These are phyloP conservation scores for Mycena albidolilacea DNA, from an alignment of 768 basidiomycete genomes.

Conservation along the genomic window DNA sequence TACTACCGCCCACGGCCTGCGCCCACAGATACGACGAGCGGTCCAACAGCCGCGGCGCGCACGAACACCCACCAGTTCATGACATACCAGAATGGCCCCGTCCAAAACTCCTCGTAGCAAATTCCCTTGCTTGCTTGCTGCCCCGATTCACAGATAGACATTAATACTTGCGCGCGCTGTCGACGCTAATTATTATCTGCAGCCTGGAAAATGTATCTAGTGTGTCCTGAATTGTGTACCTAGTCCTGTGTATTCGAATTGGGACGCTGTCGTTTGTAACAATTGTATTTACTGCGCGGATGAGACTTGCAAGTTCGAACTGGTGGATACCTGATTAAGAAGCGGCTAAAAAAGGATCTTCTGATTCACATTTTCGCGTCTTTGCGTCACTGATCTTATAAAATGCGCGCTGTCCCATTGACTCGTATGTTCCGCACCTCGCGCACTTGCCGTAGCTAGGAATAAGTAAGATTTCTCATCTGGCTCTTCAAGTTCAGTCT, in stretches of 20 bases:
- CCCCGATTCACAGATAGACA: not conserved
- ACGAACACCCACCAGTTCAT: slow-evolving; percentile 27
- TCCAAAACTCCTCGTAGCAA: slow-evolving; percentile 16
- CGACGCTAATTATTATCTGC: not conserved
- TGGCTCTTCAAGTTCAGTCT: too few relatives aligned
- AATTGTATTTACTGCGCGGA: not conserved
- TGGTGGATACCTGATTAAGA: not conserved
- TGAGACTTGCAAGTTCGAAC: not conserved
- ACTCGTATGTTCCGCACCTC: too few relatives aligned
- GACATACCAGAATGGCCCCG: slow-evolving; percentile 20
- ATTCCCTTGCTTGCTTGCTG: not conserved
- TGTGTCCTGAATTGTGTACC: slow-evolving; percentile 8
- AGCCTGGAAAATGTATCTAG: slow-evolving; percentile 4
- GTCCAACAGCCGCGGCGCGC: not conserved
- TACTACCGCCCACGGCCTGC: slow-evolving; percentile 71
- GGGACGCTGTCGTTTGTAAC: not conserved
- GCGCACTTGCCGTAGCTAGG: too few relatives aligned
- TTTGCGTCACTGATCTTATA: too few relatives aligned
- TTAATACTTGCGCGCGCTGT: slow-evolving; percentile 1
- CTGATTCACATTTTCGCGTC: not conserved
- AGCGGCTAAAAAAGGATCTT: not conserved
- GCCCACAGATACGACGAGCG: slow-evolving; percentile 13
- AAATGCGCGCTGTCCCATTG: too few relatives aligned
- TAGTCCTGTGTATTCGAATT: slow-evolving; percentile 17
- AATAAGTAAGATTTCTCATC: too few relatives aligned